phyloP scores from a whole-genome alignment of 306 rosid species.

The Cajanus cajan region DNA sequence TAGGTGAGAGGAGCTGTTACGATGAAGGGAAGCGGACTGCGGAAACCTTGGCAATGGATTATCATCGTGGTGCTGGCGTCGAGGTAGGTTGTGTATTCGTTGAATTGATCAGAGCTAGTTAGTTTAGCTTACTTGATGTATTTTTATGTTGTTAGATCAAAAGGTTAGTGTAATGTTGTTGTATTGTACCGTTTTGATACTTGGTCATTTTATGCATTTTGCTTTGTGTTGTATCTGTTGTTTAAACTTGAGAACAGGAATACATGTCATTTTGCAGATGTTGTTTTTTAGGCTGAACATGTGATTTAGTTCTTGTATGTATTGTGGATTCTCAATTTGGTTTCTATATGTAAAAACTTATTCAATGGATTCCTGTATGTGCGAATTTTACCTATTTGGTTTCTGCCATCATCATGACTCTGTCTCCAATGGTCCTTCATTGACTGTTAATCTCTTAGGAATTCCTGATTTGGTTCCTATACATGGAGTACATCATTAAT shows the following conservation, averaged over 20 bases:
- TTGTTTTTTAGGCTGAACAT: too few species aligned
- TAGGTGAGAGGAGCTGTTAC: conserved; percentile 97
- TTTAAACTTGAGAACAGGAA: conserved; percentile 2
- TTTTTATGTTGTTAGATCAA: background rate
- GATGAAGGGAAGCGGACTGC: conserved; percentile 99
- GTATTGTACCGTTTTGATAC: background rate
- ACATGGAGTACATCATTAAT: too few species aligned
- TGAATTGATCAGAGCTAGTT: background rate
- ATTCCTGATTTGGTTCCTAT: too few species aligned
- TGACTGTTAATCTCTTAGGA: too few species aligned
- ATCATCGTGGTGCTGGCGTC: conserved; percentile 94
- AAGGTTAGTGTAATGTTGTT: background rate
- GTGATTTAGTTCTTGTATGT: too few species aligned
- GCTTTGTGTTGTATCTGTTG: background rate
- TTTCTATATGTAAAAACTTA: too few species aligned
- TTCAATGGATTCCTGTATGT: too few species aligned
- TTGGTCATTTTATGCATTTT: background rate
- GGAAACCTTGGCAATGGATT: conserved; percentile 92
- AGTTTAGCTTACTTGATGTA: background rate
- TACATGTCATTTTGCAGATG: background rate
- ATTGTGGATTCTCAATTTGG: too few species aligned
- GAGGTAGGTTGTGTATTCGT: conserved; percentile 55
- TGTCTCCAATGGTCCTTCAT: too few species aligned
- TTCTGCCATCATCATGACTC: too few species aligned
- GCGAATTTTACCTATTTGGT: too few species aligned